Percentiles rank a stretch among this genome's conserved stretches.
Evolutionary conservation across 2,329 filamentous ascomycete species (phyloP).

Genomic region (Aspergillus chevalieri): DNA sequence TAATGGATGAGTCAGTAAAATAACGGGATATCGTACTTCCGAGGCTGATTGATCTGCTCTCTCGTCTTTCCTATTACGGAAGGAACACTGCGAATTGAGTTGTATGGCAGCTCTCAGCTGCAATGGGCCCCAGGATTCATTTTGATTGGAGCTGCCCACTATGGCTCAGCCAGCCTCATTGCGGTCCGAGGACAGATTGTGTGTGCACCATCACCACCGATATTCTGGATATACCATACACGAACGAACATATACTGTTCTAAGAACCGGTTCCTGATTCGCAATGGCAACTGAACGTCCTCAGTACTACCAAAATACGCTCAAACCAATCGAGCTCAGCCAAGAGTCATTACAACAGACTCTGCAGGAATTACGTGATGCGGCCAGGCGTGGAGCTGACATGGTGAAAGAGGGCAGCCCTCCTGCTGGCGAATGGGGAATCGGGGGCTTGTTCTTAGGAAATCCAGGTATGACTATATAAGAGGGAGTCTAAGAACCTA

Average conservation of each 20-base stretch:
- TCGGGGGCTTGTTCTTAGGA: conserved; percentile 26
- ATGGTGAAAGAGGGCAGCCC: conserved; percentile 19
- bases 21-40: neutral
- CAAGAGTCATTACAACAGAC: conserved; percentile 10
- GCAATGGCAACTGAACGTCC: conserved; percentile 4
- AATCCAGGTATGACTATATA: conserved; percentile 22
- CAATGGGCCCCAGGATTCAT: neutral
- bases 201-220: neutral
- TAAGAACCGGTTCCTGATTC: neutral
- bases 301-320: conserved; percentile 23
- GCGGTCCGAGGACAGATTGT: neutral
- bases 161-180: neutral
- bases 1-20: neutral
- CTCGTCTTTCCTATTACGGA: neutral
- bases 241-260: neutral
- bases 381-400: conserved; percentile 22
- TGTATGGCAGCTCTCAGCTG: neutral
- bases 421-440: conserved; percentile 17
- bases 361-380: conserved; percentile 23
- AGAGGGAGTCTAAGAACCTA: neutral
- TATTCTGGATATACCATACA: neutral
- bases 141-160: neutral
- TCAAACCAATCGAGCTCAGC: conserved; percentile 16
- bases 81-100: neutral
- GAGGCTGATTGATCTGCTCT: neutral